These are phyloP conservation scores for Pyracantha coccinea DNA, from an alignment of 331 rosid genomes.

Conservation along the genomic window DNA sequence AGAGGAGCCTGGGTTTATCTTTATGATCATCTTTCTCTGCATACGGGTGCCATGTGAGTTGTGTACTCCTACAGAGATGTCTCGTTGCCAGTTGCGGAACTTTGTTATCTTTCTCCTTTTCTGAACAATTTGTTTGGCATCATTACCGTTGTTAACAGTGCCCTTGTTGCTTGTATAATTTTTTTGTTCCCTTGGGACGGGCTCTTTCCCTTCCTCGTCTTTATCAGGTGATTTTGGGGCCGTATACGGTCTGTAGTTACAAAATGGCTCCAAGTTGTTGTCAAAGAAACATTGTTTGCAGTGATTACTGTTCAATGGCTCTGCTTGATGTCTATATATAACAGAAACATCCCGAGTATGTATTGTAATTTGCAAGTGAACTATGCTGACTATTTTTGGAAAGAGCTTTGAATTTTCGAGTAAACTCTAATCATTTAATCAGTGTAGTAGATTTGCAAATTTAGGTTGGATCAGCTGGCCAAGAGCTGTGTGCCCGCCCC, in stretches of 20 bases:
- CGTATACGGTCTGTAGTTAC: background rate
- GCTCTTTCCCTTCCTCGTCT: too few species aligned
- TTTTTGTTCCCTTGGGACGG: background rate
- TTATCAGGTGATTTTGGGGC: too few species aligned
- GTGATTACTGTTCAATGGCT: background rate
- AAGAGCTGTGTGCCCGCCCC: too few species aligned
- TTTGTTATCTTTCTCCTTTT: too few species aligned
- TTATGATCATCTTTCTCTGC: slow-evolving; percentile 19
- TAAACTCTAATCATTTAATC: background rate
- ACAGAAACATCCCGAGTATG: background rate
- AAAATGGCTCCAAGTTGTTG: background rate
- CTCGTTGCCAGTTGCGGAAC: background rate
- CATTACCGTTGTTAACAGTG: too few species aligned
- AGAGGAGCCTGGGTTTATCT: slow-evolving; percentile 56
- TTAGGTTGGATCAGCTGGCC: too few species aligned
- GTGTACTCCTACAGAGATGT: background rate
- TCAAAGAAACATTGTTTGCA: too few species aligned
- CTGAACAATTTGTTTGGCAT: too few species aligned
- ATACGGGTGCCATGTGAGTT: background rate
- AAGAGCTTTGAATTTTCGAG: background rate
- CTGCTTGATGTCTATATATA: too few species aligned
- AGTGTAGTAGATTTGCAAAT: too few species aligned
- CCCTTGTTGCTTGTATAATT: background rate
- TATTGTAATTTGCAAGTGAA: background rate
- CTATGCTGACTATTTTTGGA: background rate